Base-by-base conservation (phyloP, 163 green algal genomes). In the Chlamydomonas reinhardtii region DNA sequence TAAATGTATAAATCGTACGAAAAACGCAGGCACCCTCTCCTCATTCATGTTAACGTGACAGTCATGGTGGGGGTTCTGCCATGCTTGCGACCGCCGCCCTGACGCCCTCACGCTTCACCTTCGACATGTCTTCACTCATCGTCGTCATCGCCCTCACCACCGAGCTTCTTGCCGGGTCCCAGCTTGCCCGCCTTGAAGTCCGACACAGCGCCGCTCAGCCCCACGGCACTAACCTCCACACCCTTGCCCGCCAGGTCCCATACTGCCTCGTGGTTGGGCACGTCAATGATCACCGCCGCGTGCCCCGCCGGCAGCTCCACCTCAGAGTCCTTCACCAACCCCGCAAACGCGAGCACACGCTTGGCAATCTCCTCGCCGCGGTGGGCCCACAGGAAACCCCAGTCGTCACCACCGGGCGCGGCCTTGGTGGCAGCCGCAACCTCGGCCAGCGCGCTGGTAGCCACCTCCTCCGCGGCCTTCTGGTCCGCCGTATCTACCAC, bases 181-280 rank as follows among this genome's bases (percentile, higher is more conserved):
- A 86, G 80, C 80, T 34, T 52, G 25, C 54, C 70, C 17, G 56
- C 70, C 80, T 73, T 73, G 56, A 35, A 65, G 35, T 86, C 56
- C 70, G 24, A 71, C 34, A 86, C 70, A 29, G 25, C 80, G 32
- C 29, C 19, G 14, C 15, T 59, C 54, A 79, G 35, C 27, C 70
- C 80, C 56, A 15, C 80, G 35, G n/a, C 70, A 35, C 32, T 79
- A 22, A 76, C 68, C 54, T 73, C 66, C 68, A 62, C 48, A 19
- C 54, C 69, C 80, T 15, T 22, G 4, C 16, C 29, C 11, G 48
- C 35, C 54, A 86, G 56, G 35, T 86, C 70, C 80, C 80, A 86
- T 14, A 32, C 32, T 35, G 29, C 14, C 80, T 86, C 70, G 54
- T 29, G 73, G 77, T 54, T 54, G 1, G 82, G 59, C 72, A 76